These are phyloP conservation scores for Coelastrella sp. DNA, from an alignment of 139 green algal species.

Conservation along the genomic window DNA sequence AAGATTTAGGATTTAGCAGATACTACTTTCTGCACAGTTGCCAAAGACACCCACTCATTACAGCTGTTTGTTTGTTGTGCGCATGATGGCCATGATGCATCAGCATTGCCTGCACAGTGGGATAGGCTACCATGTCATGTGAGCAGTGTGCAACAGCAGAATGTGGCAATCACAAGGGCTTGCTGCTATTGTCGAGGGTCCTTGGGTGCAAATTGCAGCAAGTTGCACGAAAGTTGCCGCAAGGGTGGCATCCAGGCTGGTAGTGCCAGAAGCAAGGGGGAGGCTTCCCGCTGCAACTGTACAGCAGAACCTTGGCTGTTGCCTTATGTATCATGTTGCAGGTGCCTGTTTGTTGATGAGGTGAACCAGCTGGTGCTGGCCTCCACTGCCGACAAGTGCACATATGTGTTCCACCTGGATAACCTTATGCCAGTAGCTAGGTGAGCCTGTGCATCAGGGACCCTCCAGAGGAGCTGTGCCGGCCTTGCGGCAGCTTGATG, in stretches of 20 bases:
- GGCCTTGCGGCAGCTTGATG: background rate
- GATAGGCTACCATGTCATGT: no score
- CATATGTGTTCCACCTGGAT: conserved; percentile 64
- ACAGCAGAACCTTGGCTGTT: no score
- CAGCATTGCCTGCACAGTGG: background rate
- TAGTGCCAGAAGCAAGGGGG: background rate
- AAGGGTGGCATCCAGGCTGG: background rate
- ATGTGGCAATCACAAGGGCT: background rate
- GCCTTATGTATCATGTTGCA: background rate
- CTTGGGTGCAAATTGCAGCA: no score
- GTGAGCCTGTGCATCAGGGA: conserved; percentile 8
- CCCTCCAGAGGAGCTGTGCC: background rate
- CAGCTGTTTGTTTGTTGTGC: background rate
- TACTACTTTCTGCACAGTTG: no score
- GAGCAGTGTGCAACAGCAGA: background rate
- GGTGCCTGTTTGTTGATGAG: conserved; percentile 74
- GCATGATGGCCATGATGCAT: background rate
- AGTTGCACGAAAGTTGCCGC: no score
- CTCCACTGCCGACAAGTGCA: conserved; percentile 66
- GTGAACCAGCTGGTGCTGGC: conserved; percentile 67
- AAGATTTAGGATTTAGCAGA: background rate
- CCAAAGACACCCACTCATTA: background rate
- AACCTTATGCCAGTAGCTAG: conserved; percentile 58
- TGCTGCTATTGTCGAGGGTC: background rate
- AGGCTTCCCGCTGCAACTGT: no score